Evolutionary conservation across 495 filamentous ascomycete species (phyloP).

Genomic region (Podospora pseudopauciseta): DNA sequence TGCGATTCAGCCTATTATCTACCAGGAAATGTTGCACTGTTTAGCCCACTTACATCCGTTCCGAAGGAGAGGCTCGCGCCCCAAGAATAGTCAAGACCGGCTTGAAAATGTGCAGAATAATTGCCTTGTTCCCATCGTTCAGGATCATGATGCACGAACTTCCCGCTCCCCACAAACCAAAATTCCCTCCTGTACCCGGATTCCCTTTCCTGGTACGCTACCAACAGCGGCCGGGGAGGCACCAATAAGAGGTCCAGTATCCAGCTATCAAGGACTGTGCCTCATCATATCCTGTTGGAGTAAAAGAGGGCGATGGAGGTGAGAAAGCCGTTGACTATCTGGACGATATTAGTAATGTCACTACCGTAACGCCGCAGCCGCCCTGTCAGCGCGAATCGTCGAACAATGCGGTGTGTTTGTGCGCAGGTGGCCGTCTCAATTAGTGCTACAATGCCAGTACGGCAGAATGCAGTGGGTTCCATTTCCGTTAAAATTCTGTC

Average conservation of each 20-base stretch:
- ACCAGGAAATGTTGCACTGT: conserved; percentile 1
- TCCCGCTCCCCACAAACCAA: conserved; percentile 15
- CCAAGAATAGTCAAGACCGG: conserved; percentile 3
- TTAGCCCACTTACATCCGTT: conserved; percentile 7
- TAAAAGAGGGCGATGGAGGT: not conserved
- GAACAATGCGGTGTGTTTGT: conserved; percentile 9
- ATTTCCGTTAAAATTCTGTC: conserved; percentile 14
- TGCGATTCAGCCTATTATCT: conserved; percentile 18
- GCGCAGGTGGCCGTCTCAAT: conserved; percentile 12
- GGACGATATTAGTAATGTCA: not conserved
- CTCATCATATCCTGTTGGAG: not conserved
- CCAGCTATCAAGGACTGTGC: not conserved
- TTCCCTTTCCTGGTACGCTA: not conserved
- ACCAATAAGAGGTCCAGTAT: not conserved
- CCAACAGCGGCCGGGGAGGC: not conserved
- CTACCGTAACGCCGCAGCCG: conserved; percentile 13
- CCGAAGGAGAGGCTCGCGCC: not conserved
- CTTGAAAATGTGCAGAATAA: not conserved
- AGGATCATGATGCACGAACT: conserved; percentile 7
- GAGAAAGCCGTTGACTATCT: not conserved
- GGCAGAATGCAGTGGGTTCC: conserved; percentile 19
- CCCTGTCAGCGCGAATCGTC: conserved; percentile 12
- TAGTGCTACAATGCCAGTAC: conserved; percentile 10
- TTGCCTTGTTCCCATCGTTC: not conserved
- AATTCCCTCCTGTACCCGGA: not conserved